A percentile compares a stretch with the other conserved stretches of the same genome.
Conservation (phyloP, 164 flowering plant species). For the Stephania japonica region DNA sequence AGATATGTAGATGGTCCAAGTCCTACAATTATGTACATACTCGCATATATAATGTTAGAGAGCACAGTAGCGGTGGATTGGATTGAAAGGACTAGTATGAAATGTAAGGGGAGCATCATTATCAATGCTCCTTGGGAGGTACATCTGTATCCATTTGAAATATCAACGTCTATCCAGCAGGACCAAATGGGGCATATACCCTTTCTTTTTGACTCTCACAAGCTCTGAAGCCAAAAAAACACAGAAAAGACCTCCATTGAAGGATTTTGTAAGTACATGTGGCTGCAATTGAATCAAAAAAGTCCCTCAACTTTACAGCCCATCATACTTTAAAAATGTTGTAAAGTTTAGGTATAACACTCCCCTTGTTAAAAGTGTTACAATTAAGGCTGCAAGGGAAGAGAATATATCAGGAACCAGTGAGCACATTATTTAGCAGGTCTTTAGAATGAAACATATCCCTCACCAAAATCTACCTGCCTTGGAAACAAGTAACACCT, state of each 20-base stretch:
- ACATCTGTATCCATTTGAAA: conserved; percentile 2
- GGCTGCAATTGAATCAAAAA: not conserved
- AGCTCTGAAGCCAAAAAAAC: conserved; percentile 8
- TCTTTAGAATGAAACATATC: not conserved
- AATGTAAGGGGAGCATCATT: not conserved
- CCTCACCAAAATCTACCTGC: not conserved
- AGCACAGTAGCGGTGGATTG: not conserved
- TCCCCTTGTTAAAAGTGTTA: not conserved
- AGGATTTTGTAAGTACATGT: conserved; percentile 3
- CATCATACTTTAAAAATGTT: not conserved
- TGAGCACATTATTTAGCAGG: not conserved
- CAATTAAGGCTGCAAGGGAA: conserved; percentile 1
- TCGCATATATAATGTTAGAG: no score
- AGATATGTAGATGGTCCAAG: not conserved
- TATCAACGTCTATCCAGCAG: conserved; percentile 1
- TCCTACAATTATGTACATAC: not conserved
- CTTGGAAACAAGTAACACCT: not conserved
- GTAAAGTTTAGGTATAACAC: not conserved
- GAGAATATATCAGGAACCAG: conserved; percentile 2
- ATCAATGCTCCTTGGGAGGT: not conserved
- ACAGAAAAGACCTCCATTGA: not conserved
- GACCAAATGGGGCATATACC: not conserved
- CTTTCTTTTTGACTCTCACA: not conserved
- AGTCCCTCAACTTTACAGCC: conserved; percentile 9
- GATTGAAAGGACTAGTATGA: not conserved